Conservation (phyloP, 2,329 filamentous ascomycete genomes). For the Xylaria sp. region DNA sequence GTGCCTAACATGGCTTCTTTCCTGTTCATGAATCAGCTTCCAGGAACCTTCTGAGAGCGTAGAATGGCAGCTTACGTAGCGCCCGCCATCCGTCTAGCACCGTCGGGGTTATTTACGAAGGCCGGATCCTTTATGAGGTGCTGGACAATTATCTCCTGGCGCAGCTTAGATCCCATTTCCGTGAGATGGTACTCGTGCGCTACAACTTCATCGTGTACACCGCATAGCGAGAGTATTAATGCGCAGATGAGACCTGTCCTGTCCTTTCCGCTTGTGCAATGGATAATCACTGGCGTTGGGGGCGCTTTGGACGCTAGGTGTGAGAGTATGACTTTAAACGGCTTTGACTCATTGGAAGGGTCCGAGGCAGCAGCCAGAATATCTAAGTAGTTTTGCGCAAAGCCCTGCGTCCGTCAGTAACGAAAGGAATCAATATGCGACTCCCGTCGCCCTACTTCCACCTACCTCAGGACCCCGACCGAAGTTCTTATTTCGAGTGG, state of each 20-base stretch:
- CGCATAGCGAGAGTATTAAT: constrained; percentile 61
- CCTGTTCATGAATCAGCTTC: constrained; percentile 28
- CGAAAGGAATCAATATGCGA: background rate
- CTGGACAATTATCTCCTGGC: constrained; percentile 36
- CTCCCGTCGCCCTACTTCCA: background rate
- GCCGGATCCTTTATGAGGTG: constrained; percentile 51
- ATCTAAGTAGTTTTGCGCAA: constrained; percentile 16
- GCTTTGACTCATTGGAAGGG: constrained; percentile 11
- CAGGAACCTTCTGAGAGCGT: background rate
- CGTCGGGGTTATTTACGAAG: constrained; percentile 47
- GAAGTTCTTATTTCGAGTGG: constrained; percentile 57
- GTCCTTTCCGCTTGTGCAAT: constrained; percentile 71
- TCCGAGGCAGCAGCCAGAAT: constrained; percentile 20
- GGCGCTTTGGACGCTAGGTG: constrained; percentile 13
- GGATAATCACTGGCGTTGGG: constrained; percentile 56
- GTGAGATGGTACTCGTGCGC: constrained; percentile 65
- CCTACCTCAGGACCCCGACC: constrained; percentile 45
- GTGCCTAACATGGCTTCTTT: constrained; percentile 50
- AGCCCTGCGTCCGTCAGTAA: constrained; percentile 14
- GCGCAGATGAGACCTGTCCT: constrained; percentile 66
- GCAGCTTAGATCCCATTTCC: constrained; percentile 49
- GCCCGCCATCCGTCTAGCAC: constrained; percentile 47
- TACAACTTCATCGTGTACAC: constrained; percentile 53
- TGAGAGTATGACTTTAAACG: constrained; percentile 20
- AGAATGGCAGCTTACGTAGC: constrained; percentile 39